These are phyloP conservation scores for Capsicum pubescens DNA, from an alignment of 257 asterid species.

Conservation along the genomic window DNA sequence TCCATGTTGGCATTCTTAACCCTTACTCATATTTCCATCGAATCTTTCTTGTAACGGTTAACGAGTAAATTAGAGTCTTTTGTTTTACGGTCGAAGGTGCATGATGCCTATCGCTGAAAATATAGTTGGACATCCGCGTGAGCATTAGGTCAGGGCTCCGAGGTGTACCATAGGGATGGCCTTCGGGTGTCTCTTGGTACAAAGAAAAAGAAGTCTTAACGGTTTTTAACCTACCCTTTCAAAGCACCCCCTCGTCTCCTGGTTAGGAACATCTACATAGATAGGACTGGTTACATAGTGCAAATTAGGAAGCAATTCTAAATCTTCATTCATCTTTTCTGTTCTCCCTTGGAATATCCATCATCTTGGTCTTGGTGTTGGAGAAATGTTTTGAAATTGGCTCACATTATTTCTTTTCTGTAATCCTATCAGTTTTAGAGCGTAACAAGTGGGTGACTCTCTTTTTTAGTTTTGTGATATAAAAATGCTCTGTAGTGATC, in stretches of 20 bases:
- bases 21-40: background rate
- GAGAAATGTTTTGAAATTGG: background rate
- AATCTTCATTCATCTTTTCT: background rate
- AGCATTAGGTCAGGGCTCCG: background rate
- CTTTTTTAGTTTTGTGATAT: background rate
- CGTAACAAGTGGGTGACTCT: background rate
- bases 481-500: background rate
- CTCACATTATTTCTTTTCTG: background rate
- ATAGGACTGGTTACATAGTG: constrained; percentile 25
- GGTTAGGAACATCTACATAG: background rate
- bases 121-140: background rate
- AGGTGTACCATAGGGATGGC: constrained; percentile 1
- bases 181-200: background rate
- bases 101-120: background rate
- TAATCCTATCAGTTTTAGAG: background rate
- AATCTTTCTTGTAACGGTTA: background rate
- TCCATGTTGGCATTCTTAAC: constrained; percentile 22
- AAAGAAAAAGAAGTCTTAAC: background rate
- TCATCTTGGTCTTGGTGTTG: constrained; percentile 12
- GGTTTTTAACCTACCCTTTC: background rate
- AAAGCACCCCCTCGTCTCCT: background rate
- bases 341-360: constrained; percentile 5
- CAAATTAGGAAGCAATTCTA: constrained; percentile 6
- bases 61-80: background rate
- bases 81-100: background rate